A percentile compares a stretch with the other conserved stretches of the same genome.
These are phyloP conservation scores for Trichosporon ovoides DNA, from an alignment of 1,284 basidiomycete species.

Conservation along the genomic window DNA sequence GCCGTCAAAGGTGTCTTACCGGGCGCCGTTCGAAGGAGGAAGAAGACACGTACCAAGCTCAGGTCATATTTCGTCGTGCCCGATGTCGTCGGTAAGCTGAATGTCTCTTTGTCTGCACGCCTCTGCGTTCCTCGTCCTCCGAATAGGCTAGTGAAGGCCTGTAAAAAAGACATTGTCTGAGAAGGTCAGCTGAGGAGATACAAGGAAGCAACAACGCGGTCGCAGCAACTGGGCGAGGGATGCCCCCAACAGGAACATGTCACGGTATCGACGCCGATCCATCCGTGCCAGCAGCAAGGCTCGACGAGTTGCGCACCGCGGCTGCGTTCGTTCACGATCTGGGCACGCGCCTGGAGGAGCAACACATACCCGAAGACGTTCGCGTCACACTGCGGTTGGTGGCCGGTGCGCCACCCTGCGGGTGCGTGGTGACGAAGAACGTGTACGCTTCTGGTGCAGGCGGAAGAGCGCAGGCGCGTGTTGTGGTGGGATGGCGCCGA, in stretches of 20 bases:
- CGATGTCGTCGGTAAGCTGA: conserved; percentile 27
- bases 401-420: neutral
- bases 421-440: neutral
- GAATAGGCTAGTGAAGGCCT: conserved; percentile 5
- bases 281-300: neutral
- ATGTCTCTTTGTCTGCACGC: neutral
- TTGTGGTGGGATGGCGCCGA: neutral
- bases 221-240: neutral
- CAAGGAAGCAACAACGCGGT: neutral
- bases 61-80: conserved; percentile 39
- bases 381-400: neutral
- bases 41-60: conserved; percentile 19
- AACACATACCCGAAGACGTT: neutral
- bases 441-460: neutral
- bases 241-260: neutral
- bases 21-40: conserved; percentile 9
- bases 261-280: neutral
- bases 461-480: neutral
- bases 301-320: neutral
- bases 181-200: neutral
- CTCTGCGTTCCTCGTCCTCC: neutral
- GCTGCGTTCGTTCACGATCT: neutral
- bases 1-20: conserved; percentile 16
- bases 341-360: neutral
- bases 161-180: neutral